A percentile compares a stretch with the other conserved stretches of the same genome.
phyloP scores from a whole-genome alignment of 305 asterid species.

The Fraxinus xanthoxyloides region DNA sequence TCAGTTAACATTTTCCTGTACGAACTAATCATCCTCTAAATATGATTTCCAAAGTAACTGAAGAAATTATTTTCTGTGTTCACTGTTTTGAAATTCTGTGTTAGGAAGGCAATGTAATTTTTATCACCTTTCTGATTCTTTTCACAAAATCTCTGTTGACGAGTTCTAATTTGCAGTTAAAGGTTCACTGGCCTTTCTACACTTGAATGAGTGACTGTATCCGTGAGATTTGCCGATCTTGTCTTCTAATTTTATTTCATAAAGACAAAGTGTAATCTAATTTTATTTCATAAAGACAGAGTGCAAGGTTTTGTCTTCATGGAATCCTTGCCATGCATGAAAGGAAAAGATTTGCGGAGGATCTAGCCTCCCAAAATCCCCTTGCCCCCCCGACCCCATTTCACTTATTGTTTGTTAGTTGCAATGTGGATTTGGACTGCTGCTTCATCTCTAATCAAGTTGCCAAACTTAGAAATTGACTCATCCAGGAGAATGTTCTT shows the following conservation, averaged over 20 bases:
- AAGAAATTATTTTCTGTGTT: not conserved
- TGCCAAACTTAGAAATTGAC: not conserved
- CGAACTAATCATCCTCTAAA: not conserved
- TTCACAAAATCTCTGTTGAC: not conserved
- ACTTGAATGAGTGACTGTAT: not conserved
- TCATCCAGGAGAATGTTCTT: not conserved
- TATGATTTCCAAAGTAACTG: not conserved
- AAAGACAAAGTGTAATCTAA: too few species aligned
- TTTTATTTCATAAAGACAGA: not conserved
- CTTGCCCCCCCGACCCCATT: not conserved
- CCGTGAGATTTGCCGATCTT: not conserved
- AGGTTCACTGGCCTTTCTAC: not conserved
- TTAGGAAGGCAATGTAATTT: not conserved
- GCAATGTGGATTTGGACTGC: not conserved
- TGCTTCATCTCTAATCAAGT: not conserved
- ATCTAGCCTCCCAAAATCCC: not conserved
- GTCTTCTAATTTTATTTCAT: not conserved
- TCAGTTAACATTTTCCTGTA: not conserved
- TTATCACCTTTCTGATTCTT: not conserved
- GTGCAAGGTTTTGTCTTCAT: not conserved
- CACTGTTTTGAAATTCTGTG: not conserved
- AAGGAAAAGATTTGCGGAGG: not conserved
- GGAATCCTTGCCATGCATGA: not conserved
- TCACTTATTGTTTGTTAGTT: not conserved
- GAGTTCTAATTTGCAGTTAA: not conserved